phyloP scores from a whole-genome alignment of 2,329 filamentous ascomycete genomes.

The Elsinoe arachidis region DNA sequence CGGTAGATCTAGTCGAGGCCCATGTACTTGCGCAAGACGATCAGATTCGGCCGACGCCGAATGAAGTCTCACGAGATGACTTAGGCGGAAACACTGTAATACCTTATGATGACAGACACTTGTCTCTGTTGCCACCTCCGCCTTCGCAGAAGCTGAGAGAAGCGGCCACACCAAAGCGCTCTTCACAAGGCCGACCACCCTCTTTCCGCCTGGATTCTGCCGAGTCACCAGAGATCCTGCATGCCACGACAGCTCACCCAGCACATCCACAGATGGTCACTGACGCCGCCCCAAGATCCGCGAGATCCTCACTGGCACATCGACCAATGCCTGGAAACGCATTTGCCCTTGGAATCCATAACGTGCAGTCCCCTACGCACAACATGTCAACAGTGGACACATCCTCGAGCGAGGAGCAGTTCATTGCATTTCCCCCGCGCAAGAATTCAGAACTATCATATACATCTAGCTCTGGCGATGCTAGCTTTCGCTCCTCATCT shows the following conservation, averaged over 20 bases:
- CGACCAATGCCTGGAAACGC: constrained; percentile 4
- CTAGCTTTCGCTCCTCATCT: constrained; percentile 48
- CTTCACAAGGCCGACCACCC: constrained; percentile 2
- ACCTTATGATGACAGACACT: constrained; percentile 22
- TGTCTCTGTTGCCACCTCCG: constrained; percentile 23
- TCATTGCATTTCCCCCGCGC: constrained; percentile 63
- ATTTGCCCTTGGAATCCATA: constrained; percentile 9
- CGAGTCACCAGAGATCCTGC: constrained; percentile 22
- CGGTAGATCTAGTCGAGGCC: constrained; percentile 37
- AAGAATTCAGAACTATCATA: constrained; percentile 62
- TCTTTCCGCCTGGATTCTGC: constrained; percentile 21
- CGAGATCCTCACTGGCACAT: constrained; percentile 9
- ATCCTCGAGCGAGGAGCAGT: constrained; percentile 41
- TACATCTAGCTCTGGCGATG: constrained; percentile 56
- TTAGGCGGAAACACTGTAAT: constrained; percentile 17
- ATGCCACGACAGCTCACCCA: constrained; percentile 18
- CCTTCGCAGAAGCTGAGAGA: constrained; percentile 7
- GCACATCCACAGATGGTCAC: constrained; percentile 19
- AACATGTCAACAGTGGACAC: not conserved
- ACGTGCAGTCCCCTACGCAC: not conserved
- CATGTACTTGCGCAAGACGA: constrained; percentile 39
- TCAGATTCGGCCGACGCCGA: not conserved
- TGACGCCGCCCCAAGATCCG: constrained; percentile 17
- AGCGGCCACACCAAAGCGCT: constrained; percentile 5
- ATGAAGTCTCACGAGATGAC: not conserved